Base-by-base conservation (phyloP, 2,329 filamentous ascomycete genomes). In the Trichoderma gracile region DNA sequence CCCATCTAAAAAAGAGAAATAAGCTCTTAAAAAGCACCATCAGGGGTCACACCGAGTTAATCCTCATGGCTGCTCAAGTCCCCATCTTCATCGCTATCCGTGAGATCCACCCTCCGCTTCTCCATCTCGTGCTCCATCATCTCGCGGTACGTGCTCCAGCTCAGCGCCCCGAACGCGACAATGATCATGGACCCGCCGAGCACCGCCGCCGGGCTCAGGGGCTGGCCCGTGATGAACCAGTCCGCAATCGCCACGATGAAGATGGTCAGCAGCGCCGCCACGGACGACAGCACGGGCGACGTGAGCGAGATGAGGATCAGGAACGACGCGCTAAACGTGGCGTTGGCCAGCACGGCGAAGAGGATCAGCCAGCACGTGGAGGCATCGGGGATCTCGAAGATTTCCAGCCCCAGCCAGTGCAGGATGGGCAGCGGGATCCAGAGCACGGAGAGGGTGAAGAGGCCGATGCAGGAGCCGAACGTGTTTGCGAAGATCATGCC, bases 401-500 rank as follows among this genome's bases (percentile, higher is more conserved):
- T 85, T 78, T 99, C 95, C 72, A 91, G 83, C 0, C 91, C 91
- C 12, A 88, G 81, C 66, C 88, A 78, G 77, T 99, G 92, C 38
- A 99, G 79, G 38, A 98, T 78, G 0, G 94, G 94, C 9, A 99
- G 75, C 1, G 95, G 95, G 53, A 98, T 86, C 95, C 95, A 99
- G 3, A 99, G 85, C 7, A 98, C 90, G 0, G 85, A 78, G 27
- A 98, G 78, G 0, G 95, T 99, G 75, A 98, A 97, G 7, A 82
- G 72, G 3, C 95, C 95, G 68, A 99, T 95, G 73, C 94, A 81
- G 68, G 88, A 91, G 61, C 92, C 95, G 72, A 98, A 95, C 0
- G 91, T 89, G 75, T 96, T 98, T 71, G 95, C 93, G 71, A 99
- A 98, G 66, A 98, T 88, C 82, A 96, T 95, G 70, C 93, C 93